Evolutionary conservation across 2,329 filamentous ascomycete species (phyloP).

Genomic region (Colletotrichum cuscutae): DNA sequence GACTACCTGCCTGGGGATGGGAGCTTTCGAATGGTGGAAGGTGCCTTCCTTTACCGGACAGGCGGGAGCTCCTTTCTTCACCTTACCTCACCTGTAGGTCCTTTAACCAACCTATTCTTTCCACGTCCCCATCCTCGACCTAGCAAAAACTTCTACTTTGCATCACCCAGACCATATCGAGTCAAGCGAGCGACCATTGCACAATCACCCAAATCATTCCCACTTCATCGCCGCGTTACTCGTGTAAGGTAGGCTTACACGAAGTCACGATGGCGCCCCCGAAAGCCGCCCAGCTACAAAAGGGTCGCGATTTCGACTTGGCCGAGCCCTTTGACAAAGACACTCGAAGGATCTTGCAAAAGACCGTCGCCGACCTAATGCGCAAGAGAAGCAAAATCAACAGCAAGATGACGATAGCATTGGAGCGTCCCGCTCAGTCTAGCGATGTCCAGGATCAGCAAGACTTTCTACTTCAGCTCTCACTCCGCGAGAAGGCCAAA

Average conservation of each 20-base stretch:
- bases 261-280: conserved; percentile 2
- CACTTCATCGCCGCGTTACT: neutral
- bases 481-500: neutral
- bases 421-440: neutral
- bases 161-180: neutral
- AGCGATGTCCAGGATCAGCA: conserved; percentile 7
- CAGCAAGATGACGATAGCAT: neutral
- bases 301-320: neutral
- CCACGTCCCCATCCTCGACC: neutral
- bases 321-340: neutral
- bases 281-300: neutral
- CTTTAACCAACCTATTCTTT: neutral
- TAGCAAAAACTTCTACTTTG: neutral
- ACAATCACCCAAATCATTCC: neutral
- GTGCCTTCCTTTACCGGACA: neutral
- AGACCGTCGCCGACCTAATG: neutral
- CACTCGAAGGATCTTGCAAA: neutral
- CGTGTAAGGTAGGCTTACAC: neutral
- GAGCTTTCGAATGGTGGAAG: neutral
- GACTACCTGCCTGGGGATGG: neutral
- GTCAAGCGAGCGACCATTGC: neutral
- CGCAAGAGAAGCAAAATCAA: neutral
- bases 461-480: neutral
- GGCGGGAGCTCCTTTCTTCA: neutral
- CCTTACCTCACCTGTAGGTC: neutral